These are phyloP conservation scores for Dendrostoma leiphaemia DNA, from an alignment of 2,329 filamentous ascomycete genomes.

Conservation along the genomic window DNA sequence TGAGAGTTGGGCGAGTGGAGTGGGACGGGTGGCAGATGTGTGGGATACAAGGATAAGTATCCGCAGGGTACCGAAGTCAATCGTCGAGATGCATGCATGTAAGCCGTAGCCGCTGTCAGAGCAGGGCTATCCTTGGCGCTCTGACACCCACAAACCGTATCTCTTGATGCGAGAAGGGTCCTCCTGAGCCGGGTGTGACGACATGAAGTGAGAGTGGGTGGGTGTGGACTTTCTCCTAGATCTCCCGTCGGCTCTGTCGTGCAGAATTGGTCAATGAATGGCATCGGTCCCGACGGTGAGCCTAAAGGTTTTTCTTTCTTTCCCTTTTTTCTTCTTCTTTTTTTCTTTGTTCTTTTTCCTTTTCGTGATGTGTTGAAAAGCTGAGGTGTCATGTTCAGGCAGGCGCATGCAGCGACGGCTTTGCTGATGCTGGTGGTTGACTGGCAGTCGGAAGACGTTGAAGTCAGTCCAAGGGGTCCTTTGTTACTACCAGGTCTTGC, in stretches of 20 bases:
- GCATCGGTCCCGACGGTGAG: not conserved
- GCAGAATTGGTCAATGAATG: not conserved
- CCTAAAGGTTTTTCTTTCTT: not conserved
- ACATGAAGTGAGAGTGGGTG: not conserved
- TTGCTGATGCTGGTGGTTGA: too few species aligned
- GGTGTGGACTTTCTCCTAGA: slow-evolving; percentile 6
- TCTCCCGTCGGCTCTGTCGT: slow-evolving; percentile 2
- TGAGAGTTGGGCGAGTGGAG: too few species aligned
- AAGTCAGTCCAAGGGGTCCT: too few species aligned
- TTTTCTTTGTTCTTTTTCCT: not conserved
- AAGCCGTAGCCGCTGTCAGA: not conserved
- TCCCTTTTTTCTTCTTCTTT: not conserved
- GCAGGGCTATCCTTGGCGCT: slow-evolving; percentile 4
- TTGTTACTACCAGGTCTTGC: too few species aligned
- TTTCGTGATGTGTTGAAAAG: not conserved
- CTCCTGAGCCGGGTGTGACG: slow-evolving; percentile 9
- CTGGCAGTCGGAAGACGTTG: too few species aligned
- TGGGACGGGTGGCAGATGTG: not conserved
- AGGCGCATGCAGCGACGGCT: too few species aligned
- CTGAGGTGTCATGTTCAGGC: too few species aligned
- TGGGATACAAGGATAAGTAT: not conserved
- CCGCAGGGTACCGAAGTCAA: not conserved
- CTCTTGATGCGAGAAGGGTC: slow-evolving; percentile 12
- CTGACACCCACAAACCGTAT: not conserved
- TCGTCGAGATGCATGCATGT: not conserved